Evolutionary conservation across 176 grass and related monocot genomes (phyloP).

Genomic region (Alopecurus myosuroides): DNA sequence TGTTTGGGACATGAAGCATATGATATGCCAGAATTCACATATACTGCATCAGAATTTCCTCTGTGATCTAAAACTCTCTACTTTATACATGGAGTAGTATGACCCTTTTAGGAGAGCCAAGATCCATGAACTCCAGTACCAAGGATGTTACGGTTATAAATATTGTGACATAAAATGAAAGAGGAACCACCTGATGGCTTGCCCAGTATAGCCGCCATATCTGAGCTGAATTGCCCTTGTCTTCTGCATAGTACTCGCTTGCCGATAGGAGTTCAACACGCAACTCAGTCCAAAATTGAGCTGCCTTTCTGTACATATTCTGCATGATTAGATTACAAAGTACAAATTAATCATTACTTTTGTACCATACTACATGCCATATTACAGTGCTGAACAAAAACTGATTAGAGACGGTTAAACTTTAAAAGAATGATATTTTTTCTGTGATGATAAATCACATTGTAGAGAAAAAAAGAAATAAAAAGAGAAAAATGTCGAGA

Average conservation of each 20-base stretch:
- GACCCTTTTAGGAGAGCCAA: not conserved
- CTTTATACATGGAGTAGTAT: not conserved
- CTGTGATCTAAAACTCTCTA: not conserved
- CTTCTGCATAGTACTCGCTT: constrained; percentile 69
- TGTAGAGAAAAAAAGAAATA: not conserved
- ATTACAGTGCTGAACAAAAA: not conserved
- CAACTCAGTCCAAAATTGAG: constrained; percentile 91
- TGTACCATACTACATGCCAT: not conserved
- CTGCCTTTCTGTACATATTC: constrained; percentile 91
- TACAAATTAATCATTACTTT: not conserved
- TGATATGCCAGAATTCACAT: constrained; percentile 24
- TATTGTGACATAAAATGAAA: constrained; percentile 16
- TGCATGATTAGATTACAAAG: constrained; percentile 38
- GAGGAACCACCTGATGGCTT: constrained; percentile 77
- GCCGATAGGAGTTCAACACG: constrained; percentile 89
- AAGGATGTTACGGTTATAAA: not conserved
- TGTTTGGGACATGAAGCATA: constrained; percentile 16
- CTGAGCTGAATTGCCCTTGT: constrained; percentile 68
- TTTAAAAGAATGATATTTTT: not conserved
- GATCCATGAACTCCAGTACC: not conserved
- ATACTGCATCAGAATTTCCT: constrained; percentile 9
- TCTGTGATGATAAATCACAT: not conserved
- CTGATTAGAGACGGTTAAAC: not conserved
- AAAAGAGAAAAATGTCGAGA: not conserved
- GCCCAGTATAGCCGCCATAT: constrained; percentile 95